phyloP scores from a whole-genome alignment of 2,329 filamentous ascomycete genomes.

The Ploettnerulaceae sp. region DNA sequence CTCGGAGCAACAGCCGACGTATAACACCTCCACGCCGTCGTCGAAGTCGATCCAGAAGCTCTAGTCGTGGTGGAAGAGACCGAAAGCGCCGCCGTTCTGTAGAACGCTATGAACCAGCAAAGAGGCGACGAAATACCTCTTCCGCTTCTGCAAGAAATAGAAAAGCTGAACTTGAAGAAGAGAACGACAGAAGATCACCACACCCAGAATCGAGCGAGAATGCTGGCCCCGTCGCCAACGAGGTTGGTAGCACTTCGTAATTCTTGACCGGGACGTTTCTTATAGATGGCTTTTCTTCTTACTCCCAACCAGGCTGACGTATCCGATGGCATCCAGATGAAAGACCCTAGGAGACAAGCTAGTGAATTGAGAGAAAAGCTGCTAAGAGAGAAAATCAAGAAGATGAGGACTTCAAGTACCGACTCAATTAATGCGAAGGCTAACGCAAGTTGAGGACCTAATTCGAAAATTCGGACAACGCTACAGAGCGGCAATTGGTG shows the following conservation, averaged over 20 bases:
- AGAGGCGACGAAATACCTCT: constrained; percentile 47
- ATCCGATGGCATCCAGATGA: constrained; percentile 32
- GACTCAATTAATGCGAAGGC: constrained; percentile 39
- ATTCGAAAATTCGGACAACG: not conserved
- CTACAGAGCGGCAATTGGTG: no score
- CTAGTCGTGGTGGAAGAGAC: constrained; percentile 28
- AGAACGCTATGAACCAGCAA: constrained; percentile 34
- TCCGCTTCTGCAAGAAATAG: constrained; percentile 47
- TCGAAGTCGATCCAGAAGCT: constrained; percentile 26
- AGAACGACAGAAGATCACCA: constrained; percentile 37
- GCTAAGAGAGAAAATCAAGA: constrained; percentile 49
- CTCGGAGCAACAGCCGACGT: constrained; percentile 34
- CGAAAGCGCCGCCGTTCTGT: constrained; percentile 33
- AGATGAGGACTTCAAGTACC: constrained; percentile 49
- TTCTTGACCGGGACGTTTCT: constrained; percentile 18
- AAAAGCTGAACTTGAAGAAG: constrained; percentile 53
- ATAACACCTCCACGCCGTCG: constrained; percentile 31
- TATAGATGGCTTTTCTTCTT: constrained; percentile 13
- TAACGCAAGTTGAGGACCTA: constrained; percentile 41
- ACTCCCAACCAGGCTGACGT: constrained; percentile 34
- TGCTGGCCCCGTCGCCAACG: constrained; percentile 29
- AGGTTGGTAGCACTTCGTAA: constrained; percentile 41
- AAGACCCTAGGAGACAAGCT: constrained; percentile 39
- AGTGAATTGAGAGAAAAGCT: constrained; percentile 46
- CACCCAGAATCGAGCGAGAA: constrained; percentile 20